Percentiles rank a stretch among this genome's conserved stretches.
phyloP scores from a whole-genome alignment of 2,329 filamentous ascomycete genomes.

The Botrytis tulipae region DNA sequence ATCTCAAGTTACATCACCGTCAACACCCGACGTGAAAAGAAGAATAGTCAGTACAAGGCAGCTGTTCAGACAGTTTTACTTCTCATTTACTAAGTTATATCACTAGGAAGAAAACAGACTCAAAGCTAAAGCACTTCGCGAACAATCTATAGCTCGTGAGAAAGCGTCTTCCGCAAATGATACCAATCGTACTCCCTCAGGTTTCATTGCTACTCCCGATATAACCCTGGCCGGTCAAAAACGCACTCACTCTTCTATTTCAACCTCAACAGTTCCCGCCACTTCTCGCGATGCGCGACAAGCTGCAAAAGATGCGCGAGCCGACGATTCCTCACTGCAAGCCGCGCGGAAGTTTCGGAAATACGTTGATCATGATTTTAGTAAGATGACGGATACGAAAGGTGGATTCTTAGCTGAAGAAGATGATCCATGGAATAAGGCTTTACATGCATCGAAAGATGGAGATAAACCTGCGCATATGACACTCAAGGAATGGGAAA shows the following conservation, averaged over 20 bases:
- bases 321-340: constrained; percentile 41
- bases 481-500: constrained; percentile 89
- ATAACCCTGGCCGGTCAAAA: constrained; percentile 66
- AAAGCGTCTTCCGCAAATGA: constrained; percentile 42
- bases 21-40: constrained; percentile 53
- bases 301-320: constrained; percentile 39
- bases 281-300: constrained; percentile 65
- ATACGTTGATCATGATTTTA: constrained; percentile 97
- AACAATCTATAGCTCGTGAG: constrained; percentile 66
- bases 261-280: constrained; percentile 48
- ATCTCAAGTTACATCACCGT: constrained; percentile 43
- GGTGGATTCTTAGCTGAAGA: constrained; percentile 89
- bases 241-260: constrained; percentile 65
- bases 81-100: constrained; percentile 15
- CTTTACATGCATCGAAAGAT: constrained; percentile 56
- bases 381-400: constrained; percentile 96
- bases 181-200: constrained; percentile 55
- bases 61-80: not conserved
- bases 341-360: constrained; percentile 87
- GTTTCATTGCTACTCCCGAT: constrained; percentile 68
- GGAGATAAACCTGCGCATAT: constrained; percentile 79
- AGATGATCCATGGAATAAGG: constrained; percentile 88
- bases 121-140: constrained; percentile 81
- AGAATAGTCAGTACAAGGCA: constrained; percentile 49
- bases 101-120: constrained; percentile 80